Base-by-base conservation (phyloP, 495 filamentous ascomycete species). In the Aspergillus cristatus region DNA sequence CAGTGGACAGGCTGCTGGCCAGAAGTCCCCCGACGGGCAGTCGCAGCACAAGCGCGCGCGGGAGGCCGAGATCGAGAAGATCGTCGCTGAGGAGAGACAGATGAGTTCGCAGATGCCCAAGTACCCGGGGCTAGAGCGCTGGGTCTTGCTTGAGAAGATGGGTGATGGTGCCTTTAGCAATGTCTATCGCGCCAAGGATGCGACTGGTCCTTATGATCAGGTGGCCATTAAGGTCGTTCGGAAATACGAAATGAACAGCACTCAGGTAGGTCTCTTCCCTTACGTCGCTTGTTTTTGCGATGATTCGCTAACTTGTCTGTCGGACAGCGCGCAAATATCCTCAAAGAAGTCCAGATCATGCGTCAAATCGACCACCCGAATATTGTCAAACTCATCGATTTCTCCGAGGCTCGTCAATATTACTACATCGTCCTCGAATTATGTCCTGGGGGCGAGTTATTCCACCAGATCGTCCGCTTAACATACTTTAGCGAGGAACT, bases 341-440 rank as follows among this genome's bases (percentile, higher is more conserved):
- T 97, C 33, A 98, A 98, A 59, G 91, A 98, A 57, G 93, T 98
- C 10, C 88, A 94, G 57, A 97, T 98, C 56, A 98, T 98, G 91
- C 85, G 86, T 30, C 81, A 88, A 51, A 69, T 97, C 34, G 87
- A 97, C 46, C 93, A 98, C 47, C 88, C 88, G 14, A 96, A 96
- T 51, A 86, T 98, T 49, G 77, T 93, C 63, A 87, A 85, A 50
- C 74, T 98, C 14, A 73, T 96, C 47, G 84, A 93, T 49, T 98
- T 98, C 52, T 83, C 83, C 38, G 91, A 98, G 62, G 93, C 88
- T 6, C 74, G 70, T 26, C 87, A 96, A 62, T 95, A 95, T 51
- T 98, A 98, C 54, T 98, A 90, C 63, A 94, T 98, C 47, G 75
- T 98, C 34, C 75, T 98, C 25, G 93, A 98, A 60, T 77, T 98